Evolutionary conservation across 257 asterid genomes (phyloP).

Genomic region (Asclepias syriaca): DNA sequence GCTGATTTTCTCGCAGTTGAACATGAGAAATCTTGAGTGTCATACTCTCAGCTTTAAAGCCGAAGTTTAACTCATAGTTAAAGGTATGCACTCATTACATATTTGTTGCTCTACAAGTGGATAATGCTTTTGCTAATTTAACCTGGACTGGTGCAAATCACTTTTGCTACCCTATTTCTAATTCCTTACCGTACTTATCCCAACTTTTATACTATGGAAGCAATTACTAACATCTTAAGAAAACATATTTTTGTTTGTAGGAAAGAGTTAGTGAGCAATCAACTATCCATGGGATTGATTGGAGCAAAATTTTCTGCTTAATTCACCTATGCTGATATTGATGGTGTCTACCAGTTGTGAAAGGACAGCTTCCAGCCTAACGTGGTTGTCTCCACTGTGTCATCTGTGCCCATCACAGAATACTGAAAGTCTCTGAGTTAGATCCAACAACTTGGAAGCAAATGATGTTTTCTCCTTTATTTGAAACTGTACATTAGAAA

Average conservation of each 20-base stretch:
- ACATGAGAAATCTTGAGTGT: conserved; percentile 85
- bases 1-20: conserved; percentile 55
- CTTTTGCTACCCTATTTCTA: background rate
- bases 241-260: background rate
- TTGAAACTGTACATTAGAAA: background rate
- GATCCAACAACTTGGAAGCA: background rate
- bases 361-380: background rate
- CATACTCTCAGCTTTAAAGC: conserved; percentile 75
- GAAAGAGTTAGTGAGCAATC: background rate
- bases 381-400: background rate
- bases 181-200: background rate
- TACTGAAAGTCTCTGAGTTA: background rate
- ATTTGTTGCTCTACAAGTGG: background rate
- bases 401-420: background rate
- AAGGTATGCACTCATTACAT: conserved; percentile 19
- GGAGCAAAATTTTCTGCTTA: background rate
- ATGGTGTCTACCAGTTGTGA: background rate
- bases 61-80: conserved; percentile 39
- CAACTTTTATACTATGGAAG: background rate
- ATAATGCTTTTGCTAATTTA: background rate
- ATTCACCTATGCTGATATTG: background rate
- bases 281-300: background rate
- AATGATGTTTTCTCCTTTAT: background rate
- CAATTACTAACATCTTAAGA: background rate
- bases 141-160: background rate